Conservation (phyloP, 2,329 filamentous ascomycete species). For the Pseudohalonectria lignicola region DNA sequence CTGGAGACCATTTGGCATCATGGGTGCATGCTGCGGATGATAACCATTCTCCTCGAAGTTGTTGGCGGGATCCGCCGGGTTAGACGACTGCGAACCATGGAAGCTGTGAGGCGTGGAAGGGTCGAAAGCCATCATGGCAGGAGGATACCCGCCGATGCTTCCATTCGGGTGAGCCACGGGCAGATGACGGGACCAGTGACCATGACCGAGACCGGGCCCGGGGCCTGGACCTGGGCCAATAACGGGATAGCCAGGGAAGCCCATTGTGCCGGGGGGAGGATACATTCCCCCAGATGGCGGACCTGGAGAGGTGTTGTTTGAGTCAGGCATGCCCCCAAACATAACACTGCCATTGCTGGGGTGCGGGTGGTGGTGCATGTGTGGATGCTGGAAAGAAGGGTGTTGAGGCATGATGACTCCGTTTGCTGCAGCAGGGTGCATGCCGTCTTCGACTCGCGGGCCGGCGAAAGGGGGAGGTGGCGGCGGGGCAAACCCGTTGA, state of each 20-base stretch:
- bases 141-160: slow-evolving; percentile 9
- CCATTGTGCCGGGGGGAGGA: slow-evolving; percentile 38
- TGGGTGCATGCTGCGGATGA: neutral
- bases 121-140: slow-evolving; percentile 30
- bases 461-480: neutral
- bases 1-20: slow-evolving; percentile 7
- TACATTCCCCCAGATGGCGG: slow-evolving; percentile 35
- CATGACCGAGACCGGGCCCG: slow-evolving; percentile 3
- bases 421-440: neutral
- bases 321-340: slow-evolving; percentile 43
- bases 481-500: neutral
- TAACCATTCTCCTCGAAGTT: slow-evolving; percentile 1
- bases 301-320: slow-evolving; percentile 46
- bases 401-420: neutral
- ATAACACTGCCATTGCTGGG: slow-evolving; percentile 44
- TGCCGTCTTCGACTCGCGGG: slow-evolving; percentile 1
- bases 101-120: slow-evolving; percentile 50
- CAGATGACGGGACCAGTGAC: slow-evolving; percentile 8
- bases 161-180: slow-evolving; percentile 7
- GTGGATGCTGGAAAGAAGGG: slow-evolving; percentile 1
- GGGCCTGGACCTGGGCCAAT: too few relatives aligned
- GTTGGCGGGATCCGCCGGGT: slow-evolving; percentile 13
- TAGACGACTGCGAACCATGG: slow-evolving; percentile 49
- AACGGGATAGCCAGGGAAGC: too few relatives aligned
- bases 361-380: slow-evolving; percentile 39